These are phyloP conservation scores for Larix kaempferi DNA, from an alignment of 75 land plant genomes.

Conservation along the genomic window DNA sequence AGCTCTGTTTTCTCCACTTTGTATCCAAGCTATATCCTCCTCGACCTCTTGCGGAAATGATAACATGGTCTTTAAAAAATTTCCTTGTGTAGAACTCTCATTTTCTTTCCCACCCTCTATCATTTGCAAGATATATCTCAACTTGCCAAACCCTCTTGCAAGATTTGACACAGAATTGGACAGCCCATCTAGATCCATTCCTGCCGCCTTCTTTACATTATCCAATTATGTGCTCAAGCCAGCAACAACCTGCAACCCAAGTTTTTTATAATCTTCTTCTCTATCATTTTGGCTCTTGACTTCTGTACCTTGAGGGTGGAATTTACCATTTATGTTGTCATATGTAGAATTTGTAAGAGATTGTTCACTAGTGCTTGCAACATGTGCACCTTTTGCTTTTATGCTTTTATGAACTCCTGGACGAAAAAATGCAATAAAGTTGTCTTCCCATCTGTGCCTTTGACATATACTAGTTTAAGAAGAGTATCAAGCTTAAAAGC, in stretches of 20 bases:
- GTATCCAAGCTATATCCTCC: slow-evolving; percentile 27
- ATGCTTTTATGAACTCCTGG: slow-evolving; percentile 68
- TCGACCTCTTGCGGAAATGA: slow-evolving; percentile 43
- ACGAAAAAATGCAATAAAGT: slow-evolving; percentile 84
- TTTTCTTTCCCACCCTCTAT: slow-evolving; percentile 8
- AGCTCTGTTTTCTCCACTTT: slow-evolving; percentile 34
- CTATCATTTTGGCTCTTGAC: not conserved
- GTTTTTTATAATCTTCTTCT: slow-evolving; percentile 41
- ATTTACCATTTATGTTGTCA: not conserved
- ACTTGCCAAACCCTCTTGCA: slow-evolving; percentile 50
- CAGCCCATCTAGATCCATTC: slow-evolving; percentile 66
- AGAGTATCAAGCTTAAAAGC: slow-evolving; percentile 89
- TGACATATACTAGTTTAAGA: slow-evolving; percentile 76
- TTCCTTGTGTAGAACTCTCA: slow-evolving; percentile 26
- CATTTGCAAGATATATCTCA: slow-evolving; percentile 33
- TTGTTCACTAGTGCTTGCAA: slow-evolving; percentile 28
- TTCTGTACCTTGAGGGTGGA: not conserved
- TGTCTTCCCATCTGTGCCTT: slow-evolving; percentile 84
- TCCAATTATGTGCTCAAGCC: slow-evolving; percentile 62
- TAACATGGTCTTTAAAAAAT: slow-evolving; percentile 50
- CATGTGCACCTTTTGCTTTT: slow-evolving; percentile 53
- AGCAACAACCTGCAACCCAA: slow-evolving; percentile 75
- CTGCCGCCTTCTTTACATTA: slow-evolving; percentile 77
- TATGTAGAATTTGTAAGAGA: not conserved
- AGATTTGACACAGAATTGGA: slow-evolving; percentile 69